Evolutionary conservation across 768 basidiomycete species (phyloP).

Genomic region (Auricularia cornea): DNA sequence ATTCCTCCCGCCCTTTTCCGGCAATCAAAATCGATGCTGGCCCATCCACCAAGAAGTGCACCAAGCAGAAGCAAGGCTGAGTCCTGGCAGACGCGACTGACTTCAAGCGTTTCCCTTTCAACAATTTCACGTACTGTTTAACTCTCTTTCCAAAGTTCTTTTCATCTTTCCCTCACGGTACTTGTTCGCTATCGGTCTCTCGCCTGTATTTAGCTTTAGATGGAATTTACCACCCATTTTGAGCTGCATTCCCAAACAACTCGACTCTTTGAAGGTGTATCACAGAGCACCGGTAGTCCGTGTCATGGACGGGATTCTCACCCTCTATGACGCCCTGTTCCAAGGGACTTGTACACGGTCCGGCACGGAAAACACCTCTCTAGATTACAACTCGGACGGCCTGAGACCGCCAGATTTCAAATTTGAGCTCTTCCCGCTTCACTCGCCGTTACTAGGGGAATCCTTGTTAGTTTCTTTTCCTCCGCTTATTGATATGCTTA

Average conservation of each 20-base stretch:
- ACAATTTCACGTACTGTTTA: conserved; percentile 76
- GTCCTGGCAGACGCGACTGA: conserved; percentile 50
- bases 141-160: conserved; percentile 76
- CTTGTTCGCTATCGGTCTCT: conserved; percentile 80
- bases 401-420: conserved; percentile 62
- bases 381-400: conserved; percentile 69
- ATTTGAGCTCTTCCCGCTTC: conserved; percentile 81
- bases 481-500: conserved; percentile 87
- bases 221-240: conserved; percentile 77
- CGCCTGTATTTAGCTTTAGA: conserved; percentile 79
- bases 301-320: conserved; percentile 48
- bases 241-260: conserved; percentile 84
- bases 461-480: conserved; percentile 89
- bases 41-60: conserved; percentile 49
- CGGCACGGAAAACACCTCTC: conserved; percentile 65
- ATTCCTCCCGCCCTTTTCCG: conserved; percentile 52
- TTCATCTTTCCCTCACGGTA: conserved; percentile 79
- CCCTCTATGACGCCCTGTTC: conserved; percentile 75
- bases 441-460: conserved; percentile 84
- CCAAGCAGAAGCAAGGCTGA: conserved; percentile 48
- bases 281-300: conserved; percentile 55
- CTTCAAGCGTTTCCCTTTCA: conserved; percentile 72
- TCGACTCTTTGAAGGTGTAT: conserved; percentile 71
- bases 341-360: conserved; percentile 72
- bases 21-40: conserved; percentile 58